Evolutionary conservation across 225 moss, liverwort and hornwort genomes (phyloP), one percentile per base, ranked within the genome.

Genomic region (Physcomitrellopsis africana): DNA sequence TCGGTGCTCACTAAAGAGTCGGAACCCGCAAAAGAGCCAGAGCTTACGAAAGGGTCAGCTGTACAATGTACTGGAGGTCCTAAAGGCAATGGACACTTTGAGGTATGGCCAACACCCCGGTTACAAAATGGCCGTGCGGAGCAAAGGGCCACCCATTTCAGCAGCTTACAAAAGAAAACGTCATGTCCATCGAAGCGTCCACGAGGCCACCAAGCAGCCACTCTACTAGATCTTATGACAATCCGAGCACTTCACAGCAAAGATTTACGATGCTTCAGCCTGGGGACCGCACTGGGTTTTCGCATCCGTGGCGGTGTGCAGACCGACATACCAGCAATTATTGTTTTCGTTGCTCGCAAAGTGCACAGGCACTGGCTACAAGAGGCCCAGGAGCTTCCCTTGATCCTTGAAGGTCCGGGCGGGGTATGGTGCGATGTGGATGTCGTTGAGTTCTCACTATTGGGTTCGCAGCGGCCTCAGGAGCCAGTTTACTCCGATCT

Each of bases 391-490:
- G 89, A 82, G 61, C 81, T 89, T 7, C 91, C 89, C 11, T 58
- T 75, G 24, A 11, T 83, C 0, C 89, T 93, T 5, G 86, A 86
- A 79, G 93, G 93, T 10, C 91, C 91, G 0, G 91, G 89, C 11
- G 93, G 91, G 10, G 85, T 93, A 7, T 93, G 93, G 93, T 93
- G 93, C 51, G 93, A 93, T 54, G 86, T 93, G 3, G 93, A 93
- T 60, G 91, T 93, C 8, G 80, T 93, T 58, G 93, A 93, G 53
- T 93, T 89, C 32, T 93, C 93, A 0, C 88, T 87, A 77, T 62
- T 85, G 16, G 76, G 69, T 11, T 23, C 81, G 7, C 65, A 78
- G 16, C 61, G 78, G 68, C 81, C 81, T 5, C 70, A 75, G 1
- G 92, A 89, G 69, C 93, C 83, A 9, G 71, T 89, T 14, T 84